Percentiles rank a stretch among this genome's conserved stretches.
phyloP scores from a whole-genome alignment of 31 red algal genomes.

The Asparagopsis taxiformis region DNA sequence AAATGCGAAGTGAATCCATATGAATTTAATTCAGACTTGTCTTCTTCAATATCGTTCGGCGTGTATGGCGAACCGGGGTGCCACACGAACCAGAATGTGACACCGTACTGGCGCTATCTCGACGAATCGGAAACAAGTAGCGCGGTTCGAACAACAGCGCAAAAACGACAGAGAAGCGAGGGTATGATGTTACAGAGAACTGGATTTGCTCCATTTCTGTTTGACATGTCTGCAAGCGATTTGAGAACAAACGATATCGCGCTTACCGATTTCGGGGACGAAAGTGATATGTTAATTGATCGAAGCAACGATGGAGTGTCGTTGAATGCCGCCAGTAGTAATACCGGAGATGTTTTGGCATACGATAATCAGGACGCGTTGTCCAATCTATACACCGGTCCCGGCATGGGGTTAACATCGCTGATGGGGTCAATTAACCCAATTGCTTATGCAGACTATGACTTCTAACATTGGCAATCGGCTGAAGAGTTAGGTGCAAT shows the following conservation, averaged over 20 bases:
- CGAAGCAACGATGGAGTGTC: no score
- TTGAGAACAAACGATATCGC: constrained; percentile 20
- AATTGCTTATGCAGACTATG: constrained; percentile 45
- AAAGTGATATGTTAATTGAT: no score
- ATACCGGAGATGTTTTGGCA: no score
- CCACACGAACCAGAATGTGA: background rate
- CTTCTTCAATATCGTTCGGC: constrained; percentile 7
- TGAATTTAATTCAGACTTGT: constrained; percentile 5
- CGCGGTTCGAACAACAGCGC: background rate
- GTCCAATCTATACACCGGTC: constrained; percentile 29
- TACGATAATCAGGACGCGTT: constrained; percentile 25
- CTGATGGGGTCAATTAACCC: constrained; percentile 53
- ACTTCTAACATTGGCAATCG: constrained; percentile 20
- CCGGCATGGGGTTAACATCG: constrained; percentile 25
- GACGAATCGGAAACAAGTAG: background rate
- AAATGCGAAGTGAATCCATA: background rate
- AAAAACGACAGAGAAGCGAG: constrained; percentile 38
- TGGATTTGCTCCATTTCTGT: constrained; percentile 31
- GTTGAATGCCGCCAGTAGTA: no score
- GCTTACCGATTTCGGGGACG: constrained; percentile 40
- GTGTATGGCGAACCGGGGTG: background rate
- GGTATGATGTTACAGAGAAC: constrained; percentile 4
- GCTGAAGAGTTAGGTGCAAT: background rate
- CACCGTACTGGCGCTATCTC: background rate
- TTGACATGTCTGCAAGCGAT: constrained; percentile 23